These are phyloP conservation scores for Silybum marianum DNA, from an alignment of 129 eudicot genomes.

Conservation along the genomic window DNA sequence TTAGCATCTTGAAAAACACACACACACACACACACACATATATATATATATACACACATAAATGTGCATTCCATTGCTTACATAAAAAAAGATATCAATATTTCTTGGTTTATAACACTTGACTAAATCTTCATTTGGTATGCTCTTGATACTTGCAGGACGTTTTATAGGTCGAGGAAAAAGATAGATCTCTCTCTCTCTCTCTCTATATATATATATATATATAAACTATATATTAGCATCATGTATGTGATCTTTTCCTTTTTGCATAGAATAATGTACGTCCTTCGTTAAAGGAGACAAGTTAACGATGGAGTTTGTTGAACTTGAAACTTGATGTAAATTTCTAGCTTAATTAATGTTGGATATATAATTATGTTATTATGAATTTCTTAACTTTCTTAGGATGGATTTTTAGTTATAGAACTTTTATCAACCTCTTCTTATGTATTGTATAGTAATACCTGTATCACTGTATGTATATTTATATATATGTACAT, in stretches of 20 bases:
- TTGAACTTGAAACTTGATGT: conserved; percentile 9
- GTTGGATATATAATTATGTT: not conserved
- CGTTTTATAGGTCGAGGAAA: conserved; percentile 4
- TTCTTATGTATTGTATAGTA: not conserved
- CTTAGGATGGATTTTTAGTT: not conserved
- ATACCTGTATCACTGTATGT: too few species aligned
- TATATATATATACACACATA: not conserved
- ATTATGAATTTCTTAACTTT: not conserved
- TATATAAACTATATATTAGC: not conserved
- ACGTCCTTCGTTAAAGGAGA: not conserved
- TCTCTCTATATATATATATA: not conserved
- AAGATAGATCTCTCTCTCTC: conserved; percentile 12
- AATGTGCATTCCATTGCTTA: not conserved
- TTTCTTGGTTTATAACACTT: not conserved
- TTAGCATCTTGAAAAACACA: not conserved
- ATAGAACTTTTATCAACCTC: not conserved
- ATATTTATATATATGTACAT: too few species aligned
- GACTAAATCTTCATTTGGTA: not conserved
- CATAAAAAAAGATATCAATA: not conserved
- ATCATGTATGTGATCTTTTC: not conserved
- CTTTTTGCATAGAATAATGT: conserved; percentile 21
- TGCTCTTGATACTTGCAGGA: conserved; percentile 20
- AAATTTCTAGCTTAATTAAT: not conserved
- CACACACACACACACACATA: too few species aligned
- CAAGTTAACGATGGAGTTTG: not conserved